These are phyloP conservation scores for Mycena citricolor DNA, from an alignment of 1,284 basidiomycete genomes.

Conservation along the genomic window DNA sequence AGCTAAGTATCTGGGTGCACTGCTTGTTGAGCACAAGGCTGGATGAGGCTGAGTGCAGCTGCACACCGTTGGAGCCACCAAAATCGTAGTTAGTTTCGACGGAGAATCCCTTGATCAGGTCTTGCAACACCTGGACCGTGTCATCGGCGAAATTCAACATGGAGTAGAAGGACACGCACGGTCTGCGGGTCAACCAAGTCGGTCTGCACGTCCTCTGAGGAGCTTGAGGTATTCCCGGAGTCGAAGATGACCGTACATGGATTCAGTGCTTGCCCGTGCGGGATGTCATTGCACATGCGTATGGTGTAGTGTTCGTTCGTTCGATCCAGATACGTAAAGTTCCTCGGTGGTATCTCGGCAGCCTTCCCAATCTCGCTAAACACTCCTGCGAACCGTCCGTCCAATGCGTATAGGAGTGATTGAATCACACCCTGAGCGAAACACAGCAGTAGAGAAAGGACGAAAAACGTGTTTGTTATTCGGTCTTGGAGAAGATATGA, in stretches of 20 bases:
- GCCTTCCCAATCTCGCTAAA: constrained; percentile 38
- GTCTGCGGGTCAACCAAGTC: constrained; percentile 3
- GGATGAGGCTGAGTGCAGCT: constrained; percentile 22
- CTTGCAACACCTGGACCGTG: constrained; percentile 7
- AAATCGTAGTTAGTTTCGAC: constrained; percentile 1
- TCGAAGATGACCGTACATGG: constrained; percentile 37
- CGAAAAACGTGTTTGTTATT: constrained; percentile 48
- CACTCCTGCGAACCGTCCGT: constrained; percentile 41
- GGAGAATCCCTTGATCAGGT: constrained; percentile 18
- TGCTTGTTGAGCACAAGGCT: constrained; percentile 33
- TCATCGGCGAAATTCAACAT: background rate
- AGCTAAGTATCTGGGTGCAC: constrained; percentile 45
- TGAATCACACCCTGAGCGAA: constrained; percentile 48
- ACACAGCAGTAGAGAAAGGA: constrained; percentile 43
- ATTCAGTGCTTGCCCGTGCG: constrained; percentile 29
- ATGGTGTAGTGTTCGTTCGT: constrained; percentile 35
- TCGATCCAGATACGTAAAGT: constrained; percentile 42
- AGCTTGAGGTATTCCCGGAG: constrained; percentile 23
- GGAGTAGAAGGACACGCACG: background rate
- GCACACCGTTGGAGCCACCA: constrained; percentile 20
- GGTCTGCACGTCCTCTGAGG: constrained; percentile 3
- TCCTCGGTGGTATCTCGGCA: constrained; percentile 37
- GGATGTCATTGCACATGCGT: constrained; percentile 48
- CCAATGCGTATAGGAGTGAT: constrained; percentile 46
- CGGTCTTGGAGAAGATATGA: constrained; percentile 24